phyloP scores from a whole-genome alignment of 2,329 filamentous ascomycete genomes.

The Aspergillus tubingensis region DNA sequence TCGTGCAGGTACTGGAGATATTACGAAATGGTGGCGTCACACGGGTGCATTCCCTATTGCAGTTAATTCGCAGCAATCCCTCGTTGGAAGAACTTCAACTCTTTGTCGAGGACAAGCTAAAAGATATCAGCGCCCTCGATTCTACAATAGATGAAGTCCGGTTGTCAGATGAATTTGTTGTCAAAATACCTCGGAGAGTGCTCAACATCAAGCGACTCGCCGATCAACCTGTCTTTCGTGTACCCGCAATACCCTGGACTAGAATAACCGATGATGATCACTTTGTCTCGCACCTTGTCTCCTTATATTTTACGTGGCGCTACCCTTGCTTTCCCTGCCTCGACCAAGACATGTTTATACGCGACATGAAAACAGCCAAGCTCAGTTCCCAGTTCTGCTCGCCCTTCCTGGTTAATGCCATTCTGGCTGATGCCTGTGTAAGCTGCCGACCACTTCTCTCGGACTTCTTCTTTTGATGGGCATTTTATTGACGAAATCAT shows the following conservation, averaged over 20 bases:
- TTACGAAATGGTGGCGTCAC: constrained; percentile 21
- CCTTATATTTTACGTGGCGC: constrained; percentile 26
- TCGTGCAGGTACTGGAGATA: constrained; percentile 22
- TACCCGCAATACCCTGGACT: constrained; percentile 34
- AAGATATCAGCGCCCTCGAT: not conserved
- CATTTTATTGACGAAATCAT: not conserved
- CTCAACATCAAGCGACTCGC: constrained; percentile 12
- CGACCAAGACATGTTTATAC: constrained; percentile 32
- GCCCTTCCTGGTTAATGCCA: constrained; percentile 33
- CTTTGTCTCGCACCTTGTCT: constrained; percentile 35
- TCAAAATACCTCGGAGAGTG: not conserved
- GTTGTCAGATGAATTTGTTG: not conserved
- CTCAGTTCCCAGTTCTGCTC: constrained; percentile 30
- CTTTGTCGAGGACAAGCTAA: constrained; percentile 9
- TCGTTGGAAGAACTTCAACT: constrained; percentile 25
- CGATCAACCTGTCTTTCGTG: constrained; percentile 17
- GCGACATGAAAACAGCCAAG: constrained; percentile 30
- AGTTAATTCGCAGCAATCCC: constrained; percentile 27
- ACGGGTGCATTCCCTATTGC: constrained; percentile 19
- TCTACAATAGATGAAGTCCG: not conserved
- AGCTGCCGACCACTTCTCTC: constrained; percentile 26
- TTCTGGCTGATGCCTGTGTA: constrained; percentile 31
- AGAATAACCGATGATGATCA: constrained; percentile 31
- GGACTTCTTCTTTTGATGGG: not conserved
- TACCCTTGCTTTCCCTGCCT: constrained; percentile 27